A percentile compares a stretch with the other conserved stretches of the same genome.
Conservation (phyloP, 192 early-diverging fungal species). For the Coemansia sp. region DNA sequence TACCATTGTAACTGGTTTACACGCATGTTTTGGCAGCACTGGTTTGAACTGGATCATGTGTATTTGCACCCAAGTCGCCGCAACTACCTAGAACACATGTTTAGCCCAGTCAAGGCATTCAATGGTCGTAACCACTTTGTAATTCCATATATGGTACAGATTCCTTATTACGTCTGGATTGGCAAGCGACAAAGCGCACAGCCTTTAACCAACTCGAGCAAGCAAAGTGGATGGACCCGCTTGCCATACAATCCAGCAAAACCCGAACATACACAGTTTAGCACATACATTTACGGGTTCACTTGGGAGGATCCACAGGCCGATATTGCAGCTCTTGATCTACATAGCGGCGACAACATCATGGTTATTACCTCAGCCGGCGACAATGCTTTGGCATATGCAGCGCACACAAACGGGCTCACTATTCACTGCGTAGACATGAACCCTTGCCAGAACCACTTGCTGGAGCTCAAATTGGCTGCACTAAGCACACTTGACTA, state of each 20-base stretch:
- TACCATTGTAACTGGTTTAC: slow-evolving; percentile 77
- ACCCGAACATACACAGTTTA: slow-evolving; percentile 67
- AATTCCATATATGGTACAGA: slow-evolving; percentile 67
- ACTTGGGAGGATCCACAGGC: slow-evolving; percentile 83
- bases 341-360: slow-evolving; percentile 67
- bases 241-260: slow-evolving; percentile 58
- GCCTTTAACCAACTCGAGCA: background rate
- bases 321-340: slow-evolving; percentile 68
- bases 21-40: slow-evolving; percentile 83
- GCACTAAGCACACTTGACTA: slow-evolving; percentile 62
- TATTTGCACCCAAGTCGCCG: slow-evolving; percentile 72
- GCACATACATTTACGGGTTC: slow-evolving; percentile 84
- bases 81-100: slow-evolving; percentile 81
- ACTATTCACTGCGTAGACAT: slow-evolving; percentile 81
- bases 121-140: slow-evolving; percentile 75
- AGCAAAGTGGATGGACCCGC: slow-evolving; percentile 29
- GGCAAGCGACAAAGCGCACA: slow-evolving; percentile 31
- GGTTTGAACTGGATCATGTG: slow-evolving; percentile 86
- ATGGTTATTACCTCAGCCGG: slow-evolving; percentile 82
- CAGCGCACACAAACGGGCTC: slow-evolving; percentile 63
- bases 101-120: slow-evolving; percentile 73
- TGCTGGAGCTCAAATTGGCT: slow-evolving; percentile 84
- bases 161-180: slow-evolving; percentile 88
- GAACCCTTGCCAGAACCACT: slow-evolving; percentile 91
- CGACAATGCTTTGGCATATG: slow-evolving; percentile 80